A percentile compares a stretch with the other conserved stretches of the same genome.
These are phyloP conservation scores for Ogataea polymorpha DNA, from an alignment of 805 yeast species.

Conservation along the genomic window DNA sequence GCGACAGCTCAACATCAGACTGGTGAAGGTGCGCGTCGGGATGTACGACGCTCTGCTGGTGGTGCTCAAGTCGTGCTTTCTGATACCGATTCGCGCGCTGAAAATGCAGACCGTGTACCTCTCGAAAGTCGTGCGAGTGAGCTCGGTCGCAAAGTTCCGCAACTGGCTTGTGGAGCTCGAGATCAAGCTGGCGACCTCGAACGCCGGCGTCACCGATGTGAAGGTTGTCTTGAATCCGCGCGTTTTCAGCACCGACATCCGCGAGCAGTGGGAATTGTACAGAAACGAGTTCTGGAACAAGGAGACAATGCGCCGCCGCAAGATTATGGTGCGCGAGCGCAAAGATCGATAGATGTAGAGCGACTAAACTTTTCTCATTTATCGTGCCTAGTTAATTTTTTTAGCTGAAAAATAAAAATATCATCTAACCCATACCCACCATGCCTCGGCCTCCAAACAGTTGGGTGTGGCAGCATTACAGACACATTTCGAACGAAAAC, in stretches of 20 bases:
- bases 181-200: slow-evolving; percentile 29
- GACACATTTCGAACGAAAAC: slow-evolving; percentile 25
- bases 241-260: slow-evolving; percentile 72
- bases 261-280: slow-evolving; percentile 94
- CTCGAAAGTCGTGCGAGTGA: slow-evolving; percentile 8
- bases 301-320: slow-evolving; percentile 66
- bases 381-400: neutral
- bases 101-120: slow-evolving; percentile 10
- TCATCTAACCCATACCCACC: slow-evolving; percentile 1
- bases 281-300: slow-evolving; percentile 91
- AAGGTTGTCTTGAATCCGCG: slow-evolving; percentile 80
- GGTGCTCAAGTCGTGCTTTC: slow-evolving; percentile 13
- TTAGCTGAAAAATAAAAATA: neutral
- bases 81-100: slow-evolving; percentile 15
- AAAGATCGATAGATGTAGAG: slow-evolving; percentile 8
- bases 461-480: slow-evolving; percentile 37
- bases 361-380: neutral
- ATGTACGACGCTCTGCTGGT: slow-evolving; percentile 33
- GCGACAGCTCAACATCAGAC: slow-evolving; percentile 73
- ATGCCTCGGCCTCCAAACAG: slow-evolving; percentile 37
- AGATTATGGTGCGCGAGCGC: slow-evolving; percentile 20
- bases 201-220: slow-evolving; percentile 75
- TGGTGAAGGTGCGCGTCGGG: slow-evolving; percentile 58
- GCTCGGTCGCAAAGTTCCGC: slow-evolving; percentile 11
- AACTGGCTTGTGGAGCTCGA: slow-evolving; percentile 27